Evolutionary conservation across 768 basidiomycete species (phyloP), one percentile per base, ranked within the genome.

Genomic region (Boletellus emodensis): DNA sequence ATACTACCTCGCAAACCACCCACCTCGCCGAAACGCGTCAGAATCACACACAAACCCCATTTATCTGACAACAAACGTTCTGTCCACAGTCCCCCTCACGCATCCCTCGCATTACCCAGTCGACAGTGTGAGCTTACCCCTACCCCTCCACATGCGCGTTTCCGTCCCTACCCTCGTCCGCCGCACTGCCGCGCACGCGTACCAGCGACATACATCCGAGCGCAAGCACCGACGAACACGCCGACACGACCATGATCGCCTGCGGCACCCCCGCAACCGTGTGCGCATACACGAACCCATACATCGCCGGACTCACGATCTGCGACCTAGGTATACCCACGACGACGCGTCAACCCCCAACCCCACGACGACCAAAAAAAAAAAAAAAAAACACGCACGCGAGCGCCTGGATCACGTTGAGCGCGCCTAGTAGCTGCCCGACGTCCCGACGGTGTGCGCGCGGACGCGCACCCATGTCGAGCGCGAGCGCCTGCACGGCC

Each of bases 371-470:
- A 9, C 9, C 28, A 9, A 28, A n/a, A n/a, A n/a, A 30, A 30
- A 11, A 30, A 7, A 15, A 42, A 4, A 17, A 4, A 8, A 42
- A 54, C 20, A 43, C 73, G 40, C 56, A 85, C 82, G 83, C 75
- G 9, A 91, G 61, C 6, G 86, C 82, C 54, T 87, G 81, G 3
- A 91, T 56, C 28, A 94, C 87, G 49, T 84, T 83, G 51, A 94
- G 57, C 4, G 83, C 90, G 11, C 90, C 93, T 59, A 93, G 93
- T 14, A 96, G 72, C 58, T 73, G 75, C 3, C 91, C 93, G 12
- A 76, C 72, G 59, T 92, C 74, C 0, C 58, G 58, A 32, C 61
- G 59, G 37, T 51, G 41, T 2, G 82, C 79, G 1, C 78, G 78
- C n/a, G 72, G 70, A n/a, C 67, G 68, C 26, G 70, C 69, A 53